Conservation (phyloP, 257 asterid species). For the Primulina tabacum region DNA sequence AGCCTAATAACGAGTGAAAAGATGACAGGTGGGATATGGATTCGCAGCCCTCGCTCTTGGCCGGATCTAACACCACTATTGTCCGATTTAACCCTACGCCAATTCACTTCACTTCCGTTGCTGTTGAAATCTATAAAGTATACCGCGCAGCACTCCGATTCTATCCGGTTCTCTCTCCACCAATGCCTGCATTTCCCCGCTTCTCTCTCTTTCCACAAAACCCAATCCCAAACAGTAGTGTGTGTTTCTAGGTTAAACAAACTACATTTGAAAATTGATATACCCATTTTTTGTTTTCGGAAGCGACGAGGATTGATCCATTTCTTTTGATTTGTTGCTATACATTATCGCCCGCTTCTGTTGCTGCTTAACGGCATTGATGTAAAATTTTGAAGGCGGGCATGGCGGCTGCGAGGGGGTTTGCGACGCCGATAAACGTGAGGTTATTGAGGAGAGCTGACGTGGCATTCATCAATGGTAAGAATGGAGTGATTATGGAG, state of each 20-base stretch:
- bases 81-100: too few species aligned
- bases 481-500: constrained; percentile 33
- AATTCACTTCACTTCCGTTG: not conserved
- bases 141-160: not conserved
- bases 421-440: constrained; percentile 42
- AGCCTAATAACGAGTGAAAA: too few species aligned
- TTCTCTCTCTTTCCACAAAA: constrained; percentile 6
- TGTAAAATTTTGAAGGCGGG: constrained; percentile 20
- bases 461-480: constrained; percentile 26
- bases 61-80: too few species aligned
- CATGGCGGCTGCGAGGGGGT: constrained; percentile 61
- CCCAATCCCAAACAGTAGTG: not conserved
- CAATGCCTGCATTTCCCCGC: constrained; percentile 26
- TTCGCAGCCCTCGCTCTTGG: too few species aligned
- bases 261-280: not conserved
- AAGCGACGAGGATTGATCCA: constrained; percentile 39
- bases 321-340: not conserved
- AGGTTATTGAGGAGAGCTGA: constrained; percentile 34
- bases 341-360: not conserved
- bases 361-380: constrained; percentile 28
- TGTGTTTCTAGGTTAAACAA: not conserved
- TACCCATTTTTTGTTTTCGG: not conserved
- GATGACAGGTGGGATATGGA: too few species aligned
- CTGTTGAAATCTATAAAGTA: not conserved
- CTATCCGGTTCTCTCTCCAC: constrained; percentile 25